Percentiles rank a stretch among this genome's conserved stretches.
phyloP scores from a whole-genome alignment of 2,329 filamentous ascomycete species.

The Stenocarpella maydis region DNA sequence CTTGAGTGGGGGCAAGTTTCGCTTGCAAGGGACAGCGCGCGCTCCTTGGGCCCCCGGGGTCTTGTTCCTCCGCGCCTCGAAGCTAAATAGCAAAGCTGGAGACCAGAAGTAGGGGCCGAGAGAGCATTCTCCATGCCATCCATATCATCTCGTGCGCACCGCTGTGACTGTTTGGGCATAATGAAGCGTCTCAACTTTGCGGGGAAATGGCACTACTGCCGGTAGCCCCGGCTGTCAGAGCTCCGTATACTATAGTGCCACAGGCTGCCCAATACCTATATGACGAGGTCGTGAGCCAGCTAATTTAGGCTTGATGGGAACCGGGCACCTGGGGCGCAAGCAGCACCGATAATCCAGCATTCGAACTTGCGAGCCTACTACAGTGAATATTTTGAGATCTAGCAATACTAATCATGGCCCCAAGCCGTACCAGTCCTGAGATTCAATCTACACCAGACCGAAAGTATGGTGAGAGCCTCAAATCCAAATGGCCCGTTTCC shows the following conservation, averaged over 20 bases:
- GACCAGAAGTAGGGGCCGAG: background rate
- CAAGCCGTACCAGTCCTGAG: slow-evolving; percentile 14
- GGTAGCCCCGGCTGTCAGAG: background rate
- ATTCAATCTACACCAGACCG: background rate
- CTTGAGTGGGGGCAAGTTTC: background rate
- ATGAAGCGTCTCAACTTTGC: slow-evolving; percentile 8
- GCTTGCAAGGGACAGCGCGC: slow-evolving; percentile 3
- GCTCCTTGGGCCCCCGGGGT: background rate
- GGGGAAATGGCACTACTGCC: slow-evolving; percentile 10
- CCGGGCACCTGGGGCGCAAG: too few relatives aligned
- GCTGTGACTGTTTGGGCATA: background rate
- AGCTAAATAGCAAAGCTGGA: background rate
- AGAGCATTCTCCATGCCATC: background rate
- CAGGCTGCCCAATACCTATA: too few relatives aligned
- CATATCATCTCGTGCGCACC: background rate
- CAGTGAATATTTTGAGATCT: background rate
- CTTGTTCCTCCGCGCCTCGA: background rate
- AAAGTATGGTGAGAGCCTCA: background rate
- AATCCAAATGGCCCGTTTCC: slow-evolving; percentile 26
- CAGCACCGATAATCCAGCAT: too few relatives aligned
- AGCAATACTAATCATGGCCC: slow-evolving; percentile 6
- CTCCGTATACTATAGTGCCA: background rate
- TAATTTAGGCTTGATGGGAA: too few relatives aligned
- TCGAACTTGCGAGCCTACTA: background rate
- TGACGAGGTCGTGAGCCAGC: background rate